Evolutionary conservation across 495 filamentous ascomycete genomes (phyloP).

Genomic region (Chaetomium cochliodes): DNA sequence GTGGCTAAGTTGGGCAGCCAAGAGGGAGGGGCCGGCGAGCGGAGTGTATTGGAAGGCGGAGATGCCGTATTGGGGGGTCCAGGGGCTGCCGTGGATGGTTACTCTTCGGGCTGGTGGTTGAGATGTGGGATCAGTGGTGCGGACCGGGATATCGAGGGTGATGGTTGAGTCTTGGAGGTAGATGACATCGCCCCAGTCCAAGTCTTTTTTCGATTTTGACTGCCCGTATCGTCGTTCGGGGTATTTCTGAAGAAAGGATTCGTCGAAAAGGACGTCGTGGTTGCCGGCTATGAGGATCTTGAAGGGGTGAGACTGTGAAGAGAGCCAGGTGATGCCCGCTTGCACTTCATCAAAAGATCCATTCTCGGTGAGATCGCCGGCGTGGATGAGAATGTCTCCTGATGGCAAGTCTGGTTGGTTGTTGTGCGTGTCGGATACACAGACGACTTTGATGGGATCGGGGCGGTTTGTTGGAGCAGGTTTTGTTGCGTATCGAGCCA

Average conservation of each 20-base stretch:
- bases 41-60: slow-evolving; percentile 17
- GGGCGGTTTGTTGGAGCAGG: neutral
- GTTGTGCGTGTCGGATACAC: slow-evolving; percentile 21
- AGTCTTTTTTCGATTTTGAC: slow-evolving; percentile 1
- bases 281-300: slow-evolving; percentile 23
- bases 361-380: slow-evolving; percentile 19
- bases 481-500: neutral
- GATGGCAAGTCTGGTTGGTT: slow-evolving; percentile 9
- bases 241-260: slow-evolving; percentile 13
- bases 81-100: slow-evolving; percentile 20
- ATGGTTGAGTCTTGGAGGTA: slow-evolving; percentile 16
- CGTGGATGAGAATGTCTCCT: slow-evolving; percentile 20
- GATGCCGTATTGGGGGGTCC: slow-evolving; percentile 13
- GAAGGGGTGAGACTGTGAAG: slow-evolving; percentile 17
- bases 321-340: slow-evolving; percentile 17
- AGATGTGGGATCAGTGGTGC: neutral
- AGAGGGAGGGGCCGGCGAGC: neutral
- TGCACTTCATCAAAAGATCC: slow-evolving; percentile 20
- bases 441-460: slow-evolving; percentile 13
- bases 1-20: neutral
- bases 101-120: neutral
- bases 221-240: slow-evolving; percentile 16
- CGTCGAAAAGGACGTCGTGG: slow-evolving; percentile 19
- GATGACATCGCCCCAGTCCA: slow-evolving; percentile 17
- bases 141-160: slow-evolving; percentile 4